phyloP scores from a whole-genome alignment of 1,284 basidiomycete species.

The Mrakiaceae sp. region DNA sequence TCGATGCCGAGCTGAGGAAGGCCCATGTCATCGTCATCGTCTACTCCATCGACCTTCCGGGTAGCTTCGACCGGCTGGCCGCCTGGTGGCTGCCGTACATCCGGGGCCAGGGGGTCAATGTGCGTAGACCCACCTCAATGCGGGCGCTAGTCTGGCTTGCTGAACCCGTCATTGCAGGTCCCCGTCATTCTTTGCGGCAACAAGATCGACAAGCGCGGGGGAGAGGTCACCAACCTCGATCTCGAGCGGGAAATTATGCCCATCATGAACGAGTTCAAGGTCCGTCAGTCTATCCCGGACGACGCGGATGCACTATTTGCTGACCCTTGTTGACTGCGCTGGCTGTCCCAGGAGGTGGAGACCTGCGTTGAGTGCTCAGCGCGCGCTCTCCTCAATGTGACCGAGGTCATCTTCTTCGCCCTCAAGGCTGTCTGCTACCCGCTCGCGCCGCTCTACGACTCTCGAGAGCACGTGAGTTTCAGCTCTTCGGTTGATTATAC shows the following conservation, averaged over 20 bases:
- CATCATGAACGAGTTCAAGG: slow-evolving; percentile 97
- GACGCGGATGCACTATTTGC: too few species aligned
- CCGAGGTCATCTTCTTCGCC: slow-evolving; percentile 98
- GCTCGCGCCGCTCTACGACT: slow-evolving; percentile 93
- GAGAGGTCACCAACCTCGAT: slow-evolving; percentile 85
- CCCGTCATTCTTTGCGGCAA: slow-evolving; percentile 97
- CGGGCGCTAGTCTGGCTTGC: neutral
- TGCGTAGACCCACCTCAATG: neutral
- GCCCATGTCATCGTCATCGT: slow-evolving; percentile 97
- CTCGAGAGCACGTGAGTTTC: slow-evolving; percentile 69
- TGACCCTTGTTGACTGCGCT: too few species aligned
- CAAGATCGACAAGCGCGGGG: slow-evolving; percentile 91
- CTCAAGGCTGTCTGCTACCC: slow-evolving; percentile 97
- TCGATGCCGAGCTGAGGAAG: slow-evolving; percentile 88
- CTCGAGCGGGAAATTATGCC: slow-evolving; percentile 88
- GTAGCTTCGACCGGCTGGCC: slow-evolving; percentile 91
- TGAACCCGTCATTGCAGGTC: slow-evolving; percentile 43
- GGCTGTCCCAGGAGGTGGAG: slow-evolving; percentile 67
- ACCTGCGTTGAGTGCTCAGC: slow-evolving; percentile 97
- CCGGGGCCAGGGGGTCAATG: slow-evolving; percentile 36
- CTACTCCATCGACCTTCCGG: slow-evolving; percentile 88
- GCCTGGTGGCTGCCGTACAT: slow-evolving; percentile 99
- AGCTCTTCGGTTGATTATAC: neutral
- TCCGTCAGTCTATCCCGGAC: slow-evolving; percentile 25
- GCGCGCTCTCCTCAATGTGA: slow-evolving; percentile 77